Evolutionary conservation across 2,329 filamentous ascomycete genomes (phyloP).

Genomic region (Sporothrix inflata): DNA sequence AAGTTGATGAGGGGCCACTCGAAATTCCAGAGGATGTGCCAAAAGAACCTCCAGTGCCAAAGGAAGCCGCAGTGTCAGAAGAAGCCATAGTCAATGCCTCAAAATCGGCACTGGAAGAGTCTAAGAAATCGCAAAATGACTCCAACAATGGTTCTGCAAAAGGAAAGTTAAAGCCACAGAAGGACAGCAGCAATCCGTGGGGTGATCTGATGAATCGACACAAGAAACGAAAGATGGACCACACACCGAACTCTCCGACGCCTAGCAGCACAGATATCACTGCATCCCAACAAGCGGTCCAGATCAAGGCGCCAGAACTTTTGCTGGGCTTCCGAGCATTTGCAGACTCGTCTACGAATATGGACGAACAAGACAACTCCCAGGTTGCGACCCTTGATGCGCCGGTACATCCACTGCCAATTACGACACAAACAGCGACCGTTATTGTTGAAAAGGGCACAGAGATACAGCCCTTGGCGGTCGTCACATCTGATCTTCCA

Average conservation of each 20-base stretch:
- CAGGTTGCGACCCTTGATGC: not conserved
- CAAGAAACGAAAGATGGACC: slow-evolving; percentile 3
- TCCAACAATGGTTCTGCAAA: not conserved
- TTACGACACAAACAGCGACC: not conserved
- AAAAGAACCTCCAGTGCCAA: not conserved
- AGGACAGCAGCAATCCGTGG: not conserved
- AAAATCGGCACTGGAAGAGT: no score
- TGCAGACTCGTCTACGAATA: not conserved
- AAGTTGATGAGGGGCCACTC: not conserved
- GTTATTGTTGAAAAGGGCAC: not conserved
- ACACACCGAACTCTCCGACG: no score
- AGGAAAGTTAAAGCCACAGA: not conserved
- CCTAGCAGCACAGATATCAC: not conserved
- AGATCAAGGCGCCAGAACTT: slow-evolving; percentile 21
- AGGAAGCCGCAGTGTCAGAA: not conserved
- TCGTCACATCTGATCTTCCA: slow-evolving; percentile 13
- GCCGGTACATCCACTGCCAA: not conserved
- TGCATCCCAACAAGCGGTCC: not conserved
- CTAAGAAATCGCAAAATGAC: no score
- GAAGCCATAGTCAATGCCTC: not conserved
- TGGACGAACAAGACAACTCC: not conserved
- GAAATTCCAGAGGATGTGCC: not conserved
- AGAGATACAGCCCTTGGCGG: not conserved
- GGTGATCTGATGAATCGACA: not conserved
- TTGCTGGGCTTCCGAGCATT: slow-evolving; percentile 19